phyloP scores from a whole-genome alignment of 1,284 basidiomycete species.

The Retiboletus flavoniger region DNA sequence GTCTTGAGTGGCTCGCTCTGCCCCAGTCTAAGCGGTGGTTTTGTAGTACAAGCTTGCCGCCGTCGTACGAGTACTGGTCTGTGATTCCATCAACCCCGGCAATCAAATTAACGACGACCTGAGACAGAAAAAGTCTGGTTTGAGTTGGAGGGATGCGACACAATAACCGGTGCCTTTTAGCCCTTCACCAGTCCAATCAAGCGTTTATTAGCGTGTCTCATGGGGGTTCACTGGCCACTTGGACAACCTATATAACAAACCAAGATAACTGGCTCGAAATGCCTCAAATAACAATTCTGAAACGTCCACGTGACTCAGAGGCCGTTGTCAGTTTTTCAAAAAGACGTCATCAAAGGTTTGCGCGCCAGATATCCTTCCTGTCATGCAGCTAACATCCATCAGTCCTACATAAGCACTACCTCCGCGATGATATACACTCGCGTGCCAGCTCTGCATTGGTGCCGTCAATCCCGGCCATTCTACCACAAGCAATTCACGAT shows the following conservation, averaged over 20 bases:
- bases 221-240: too few species aligned
- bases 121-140: too few species aligned
- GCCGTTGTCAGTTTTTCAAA: conserved; percentile 81
- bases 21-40: neutral
- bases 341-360: conserved; percentile 90
- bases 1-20: neutral
- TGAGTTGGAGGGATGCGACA: too few species aligned
- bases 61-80: too few species aligned
- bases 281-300: conserved; percentile 75
- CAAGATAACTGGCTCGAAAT: conserved; percentile 25
- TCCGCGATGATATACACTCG: conserved; percentile 89
- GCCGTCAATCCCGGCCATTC: conserved; percentile 42
- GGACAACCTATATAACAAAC: too few species aligned
- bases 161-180: too few species aligned
- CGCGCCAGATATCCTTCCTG: neutral
- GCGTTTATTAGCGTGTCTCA: too few species aligned
- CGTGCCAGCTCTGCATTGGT: conserved; percentile 63
- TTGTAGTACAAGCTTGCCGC: neutral
- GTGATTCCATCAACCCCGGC: too few species aligned
- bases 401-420: conserved; percentile 94
- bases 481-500: conserved; percentile 53
- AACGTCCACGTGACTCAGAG: conserved; percentile 71
- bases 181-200: too few species aligned
- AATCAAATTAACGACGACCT: too few species aligned
- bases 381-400: neutral